Evolutionary conservation across 2,329 filamentous ascomycete genomes (phyloP).

Genomic region (Coleophoma crateriformis): DNA sequence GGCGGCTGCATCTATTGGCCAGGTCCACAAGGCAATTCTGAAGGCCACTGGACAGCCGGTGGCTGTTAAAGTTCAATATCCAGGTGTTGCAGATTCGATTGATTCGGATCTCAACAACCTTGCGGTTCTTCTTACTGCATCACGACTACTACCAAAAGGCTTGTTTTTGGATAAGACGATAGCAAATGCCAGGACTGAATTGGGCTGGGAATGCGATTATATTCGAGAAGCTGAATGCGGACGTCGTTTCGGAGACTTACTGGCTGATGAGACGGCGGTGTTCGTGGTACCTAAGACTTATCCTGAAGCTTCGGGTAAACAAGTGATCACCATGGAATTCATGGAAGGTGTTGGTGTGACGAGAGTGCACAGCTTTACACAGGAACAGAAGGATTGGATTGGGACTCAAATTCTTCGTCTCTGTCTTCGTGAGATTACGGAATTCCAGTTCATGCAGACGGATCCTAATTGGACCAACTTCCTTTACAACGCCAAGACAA

Average conservation of each 20-base stretch:
- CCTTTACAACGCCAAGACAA: constrained; percentile 69
- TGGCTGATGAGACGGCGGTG: constrained; percentile 65
- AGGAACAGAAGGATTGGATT: constrained; percentile 90
- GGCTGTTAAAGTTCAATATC: constrained; percentile 96
- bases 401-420: constrained; percentile 89
- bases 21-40: constrained; percentile 83
- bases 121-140: constrained; percentile 83
- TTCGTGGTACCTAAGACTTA: constrained; percentile 80
- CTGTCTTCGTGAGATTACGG: constrained; percentile 85
- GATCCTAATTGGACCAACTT: constrained; percentile 99
- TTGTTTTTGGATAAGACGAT: constrained; percentile 97
- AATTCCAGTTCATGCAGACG: constrained; percentile 98
- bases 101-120: constrained; percentile 95
- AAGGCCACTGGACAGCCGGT: constrained; percentile 70
- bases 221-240: constrained; percentile 79
- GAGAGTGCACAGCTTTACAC: constrained; percentile 67
- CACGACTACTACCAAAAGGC: constrained; percentile 82
- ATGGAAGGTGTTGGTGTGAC: constrained; percentile 85
- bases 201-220: constrained; percentile 98
- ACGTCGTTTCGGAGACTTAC: constrained; percentile 67
- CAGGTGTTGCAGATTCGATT: constrained; percentile 91
- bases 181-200: constrained; percentile 84
- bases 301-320: constrained; percentile 71
- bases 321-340: constrained; percentile 90
- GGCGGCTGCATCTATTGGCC: constrained; percentile 92